Conservation (phyloP, 75 land plant species). For the Sequoia sempervirens region DNA sequence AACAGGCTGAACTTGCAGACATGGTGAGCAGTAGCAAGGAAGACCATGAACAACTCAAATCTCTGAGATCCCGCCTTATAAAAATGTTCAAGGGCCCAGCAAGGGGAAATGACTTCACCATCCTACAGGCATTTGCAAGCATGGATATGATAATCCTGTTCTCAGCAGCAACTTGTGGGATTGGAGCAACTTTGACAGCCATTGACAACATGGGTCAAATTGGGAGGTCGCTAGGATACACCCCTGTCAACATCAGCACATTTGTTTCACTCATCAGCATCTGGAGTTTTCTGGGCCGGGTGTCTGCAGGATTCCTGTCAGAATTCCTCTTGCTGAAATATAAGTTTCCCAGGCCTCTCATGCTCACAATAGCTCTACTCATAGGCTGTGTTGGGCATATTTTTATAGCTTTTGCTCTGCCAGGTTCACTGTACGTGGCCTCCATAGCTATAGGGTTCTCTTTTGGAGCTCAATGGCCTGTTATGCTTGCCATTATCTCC, state of each 20-base stretch:
- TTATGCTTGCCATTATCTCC: conserved; percentile 52
- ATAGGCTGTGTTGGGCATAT: conserved; percentile 29
- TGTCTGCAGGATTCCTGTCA: conserved; percentile 51
- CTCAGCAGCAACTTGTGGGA: conserved; percentile 32
- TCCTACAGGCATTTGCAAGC: conserved; percentile 49
- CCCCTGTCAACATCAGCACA: conserved; percentile 23
- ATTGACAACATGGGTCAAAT: conserved; percentile 49
- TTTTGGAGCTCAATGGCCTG: conserved; percentile 54
- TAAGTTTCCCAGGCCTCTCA: conserved; percentile 26
- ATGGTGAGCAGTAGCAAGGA: not conserved
- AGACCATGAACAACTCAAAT: not conserved
- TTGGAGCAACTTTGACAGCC: conserved; percentile 45
- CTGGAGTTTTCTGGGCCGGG: conserved; percentile 60
- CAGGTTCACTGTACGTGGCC: conserved; percentile 5
- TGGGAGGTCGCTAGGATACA: conserved; percentile 55
- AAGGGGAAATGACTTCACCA: conserved; percentile 54
- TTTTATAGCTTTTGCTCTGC: conserved; percentile 34
- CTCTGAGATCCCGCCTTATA: conserved; percentile 9
- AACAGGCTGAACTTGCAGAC: not conserved
- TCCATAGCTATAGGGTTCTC: too few relatives aligned
- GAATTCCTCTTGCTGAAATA: conserved; percentile 27
- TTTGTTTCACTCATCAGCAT: conserved; percentile 61
- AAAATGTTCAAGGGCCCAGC: conserved; percentile 23
- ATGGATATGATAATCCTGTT: conserved; percentile 28
- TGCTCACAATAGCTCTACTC: conserved; percentile 14